Evolutionary conservation across 2,329 filamentous ascomycete genomes (phyloP), one percentile per base, ranked within the genome.

Genomic region (Cladosporium phlei): DNA sequence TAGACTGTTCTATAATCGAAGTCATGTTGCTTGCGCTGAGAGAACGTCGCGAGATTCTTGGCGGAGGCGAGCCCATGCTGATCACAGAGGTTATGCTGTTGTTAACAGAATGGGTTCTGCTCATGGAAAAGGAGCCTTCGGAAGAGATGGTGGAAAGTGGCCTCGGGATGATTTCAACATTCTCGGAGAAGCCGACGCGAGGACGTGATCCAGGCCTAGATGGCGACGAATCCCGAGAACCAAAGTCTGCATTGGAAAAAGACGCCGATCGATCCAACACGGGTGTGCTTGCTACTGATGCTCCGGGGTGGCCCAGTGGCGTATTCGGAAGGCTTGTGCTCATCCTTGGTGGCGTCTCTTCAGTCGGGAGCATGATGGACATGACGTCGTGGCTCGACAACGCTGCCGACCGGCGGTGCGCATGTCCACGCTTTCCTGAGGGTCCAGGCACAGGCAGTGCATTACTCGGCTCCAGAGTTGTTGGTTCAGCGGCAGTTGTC

Each of bases 311-410:
- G 8, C 34, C 66, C 14, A 59, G 33, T 8, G 58, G 59, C 22
- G 58, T 75, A 63, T 38, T 55, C 24, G 61, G 61, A 4, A 62
- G 47, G 40, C 61, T 64, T 40, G 50, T 59, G 49, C 59, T 62
- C 10, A 59, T 42, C 24, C 58, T 56, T 21, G 59, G 56, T 34
- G 52, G 49, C 11, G 53, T 33, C 22, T 63, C 59, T 3, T 14
- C 21, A 2, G 54, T 25, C 3, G 57, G 77, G 43, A 80, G 79
- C 54, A 90, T 73, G 25, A 89, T 82, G 29, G 77, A 72, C 9
- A 82, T 80, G 17, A 95, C 68, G 60, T 96, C 90, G 60, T 91
- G 86, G 48, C 82, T 86, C 1, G 89, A 95, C 40, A 96, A 82
- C 4, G 88, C 86, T 50, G 70, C 76, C 20, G 90, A 95, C 50